Evolutionary conservation across 208 protist species (phyloP), one percentile per base, ranked within the genome.

Genomic region (Phytomonas sp.): DNA sequence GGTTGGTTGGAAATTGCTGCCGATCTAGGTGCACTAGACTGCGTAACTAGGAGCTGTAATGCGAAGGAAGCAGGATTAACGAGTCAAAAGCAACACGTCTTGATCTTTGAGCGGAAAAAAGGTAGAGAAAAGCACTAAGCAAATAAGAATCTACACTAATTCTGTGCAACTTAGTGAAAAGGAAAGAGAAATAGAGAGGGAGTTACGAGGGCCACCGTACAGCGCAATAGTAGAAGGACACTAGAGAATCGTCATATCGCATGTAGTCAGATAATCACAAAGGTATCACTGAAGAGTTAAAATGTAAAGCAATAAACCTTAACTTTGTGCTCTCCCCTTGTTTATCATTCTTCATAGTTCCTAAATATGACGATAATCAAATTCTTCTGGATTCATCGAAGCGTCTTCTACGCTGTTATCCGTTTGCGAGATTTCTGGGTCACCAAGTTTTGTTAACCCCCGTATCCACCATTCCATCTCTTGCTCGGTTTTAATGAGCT

Each of bases 391-490:
- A 65, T 86, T 92, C 75, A 92, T 40, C 6, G 79, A 80, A 0
- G 89, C 89, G 53, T 94, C 89, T 13, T 92, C 89, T 23, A 92
- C 74, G 68, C 81, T 91, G 77, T 82, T 92, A 77, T 88, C 85
- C 62, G 82, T 84, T 74, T 92, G 86, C 37, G 86, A 85, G 75
- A 91, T 70, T 78, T 95, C 89, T 56, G 89, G 89, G 11, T 83
- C 87, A 7, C 89, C 89, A 20, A 95, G 81, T 71, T 88, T 87
- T 9, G 82, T 92, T 60, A 95, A 76, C 15, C 89, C 89, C 0
- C 85, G 82, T 75, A 93, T 82, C 87, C 89, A 95, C 89, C 89
- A 95, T 83, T 95, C 87, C 87, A 95, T 88, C 76, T 95, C 89
- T 70, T 92, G 87, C 78, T 92, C 89, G 11, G 84, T 93, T 66